A percentile compares a stretch with the other conserved stretches of the same genome.
phyloP scores from a whole-genome alignment of 768 basidiomycete genomes.

The Russula olivacea region DNA sequence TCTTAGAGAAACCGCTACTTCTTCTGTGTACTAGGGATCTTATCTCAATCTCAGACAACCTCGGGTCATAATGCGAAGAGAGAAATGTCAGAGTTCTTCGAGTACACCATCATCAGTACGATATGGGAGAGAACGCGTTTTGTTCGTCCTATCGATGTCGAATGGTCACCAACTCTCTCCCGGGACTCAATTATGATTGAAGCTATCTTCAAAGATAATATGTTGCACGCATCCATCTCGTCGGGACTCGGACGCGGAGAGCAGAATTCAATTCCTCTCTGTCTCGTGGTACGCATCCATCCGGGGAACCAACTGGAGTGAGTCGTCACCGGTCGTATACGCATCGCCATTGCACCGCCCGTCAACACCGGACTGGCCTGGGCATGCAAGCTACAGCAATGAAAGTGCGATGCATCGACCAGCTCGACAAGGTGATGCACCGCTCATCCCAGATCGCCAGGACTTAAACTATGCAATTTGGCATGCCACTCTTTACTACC shows the following conservation, averaged over 20 bases:
- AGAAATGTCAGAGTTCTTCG: background rate
- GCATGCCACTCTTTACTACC: too few relatives aligned
- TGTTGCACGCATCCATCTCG: too few relatives aligned
- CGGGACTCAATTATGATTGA: background rate
- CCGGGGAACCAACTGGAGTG: too few relatives aligned
- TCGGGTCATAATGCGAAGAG: background rate
- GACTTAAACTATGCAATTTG: too few relatives aligned
- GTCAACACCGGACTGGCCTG: too few relatives aligned
- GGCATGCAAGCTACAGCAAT: too few relatives aligned
- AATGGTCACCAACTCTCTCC: too few relatives aligned
- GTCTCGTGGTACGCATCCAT: background rate
- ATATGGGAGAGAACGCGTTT: background rate
- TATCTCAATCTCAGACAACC: background rate
- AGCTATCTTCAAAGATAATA: too few relatives aligned
- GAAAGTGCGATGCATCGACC: too few relatives aligned
- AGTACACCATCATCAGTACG: background rate
- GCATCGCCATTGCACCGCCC: too few relatives aligned
- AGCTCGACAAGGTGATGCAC: too few relatives aligned
- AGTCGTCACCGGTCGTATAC: background rate
- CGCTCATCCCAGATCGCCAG: too few relatives aligned
- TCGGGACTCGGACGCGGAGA: background rate
- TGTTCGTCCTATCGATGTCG: background rate
- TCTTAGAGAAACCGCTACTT: background rate
- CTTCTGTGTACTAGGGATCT: background rate
- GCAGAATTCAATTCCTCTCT: background rate